A percentile compares a stretch with the other conserved stretches of the same genome.
Conservation (phyloP, 2,329 filamentous ascomycete genomes). For the Blastomyces silverae region DNA sequence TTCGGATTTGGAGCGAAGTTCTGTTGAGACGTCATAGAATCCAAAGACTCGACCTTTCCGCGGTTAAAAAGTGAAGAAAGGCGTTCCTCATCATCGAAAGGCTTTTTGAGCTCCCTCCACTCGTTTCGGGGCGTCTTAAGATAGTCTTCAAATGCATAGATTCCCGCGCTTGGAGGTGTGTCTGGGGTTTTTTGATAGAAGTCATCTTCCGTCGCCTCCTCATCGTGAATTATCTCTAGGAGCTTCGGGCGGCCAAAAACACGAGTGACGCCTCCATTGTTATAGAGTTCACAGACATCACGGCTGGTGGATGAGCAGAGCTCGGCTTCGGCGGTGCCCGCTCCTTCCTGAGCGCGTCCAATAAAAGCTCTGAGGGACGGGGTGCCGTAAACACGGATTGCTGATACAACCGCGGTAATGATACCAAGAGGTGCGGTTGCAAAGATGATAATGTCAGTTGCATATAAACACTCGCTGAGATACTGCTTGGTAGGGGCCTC, state of each 20-base stretch:
- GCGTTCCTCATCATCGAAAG: neutral
- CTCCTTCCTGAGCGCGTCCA: slow-evolving; percentile 25
- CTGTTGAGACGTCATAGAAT: neutral
- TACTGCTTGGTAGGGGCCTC: slow-evolving; percentile 28
- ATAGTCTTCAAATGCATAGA: slow-evolving; percentile 25
- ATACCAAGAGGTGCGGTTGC: slow-evolving; percentile 26
- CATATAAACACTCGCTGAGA: slow-evolving; percentile 24
- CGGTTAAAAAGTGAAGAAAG: neutral
- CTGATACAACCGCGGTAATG: slow-evolving; percentile 24
- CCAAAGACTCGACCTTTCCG: neutral
- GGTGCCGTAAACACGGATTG: slow-evolving; percentile 24
- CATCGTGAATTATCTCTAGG: slow-evolving; percentile 33
- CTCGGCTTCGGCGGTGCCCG: slow-evolving; percentile 24
- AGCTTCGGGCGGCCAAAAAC: slow-evolving; percentile 34
- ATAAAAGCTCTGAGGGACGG: slow-evolving; percentile 24
- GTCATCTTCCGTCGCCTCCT: slow-evolving; percentile 41
- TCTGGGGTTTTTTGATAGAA: slow-evolving; percentile 24
- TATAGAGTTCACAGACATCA: slow-evolving; percentile 38
- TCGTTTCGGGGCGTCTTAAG: slow-evolving; percentile 14
- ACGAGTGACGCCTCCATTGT: slow-evolving; percentile 36
- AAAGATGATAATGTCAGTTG: slow-evolving; percentile 24
- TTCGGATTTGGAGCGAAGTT: slow-evolving; percentile 23
- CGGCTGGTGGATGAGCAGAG: slow-evolving; percentile 26
- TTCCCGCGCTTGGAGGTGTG: slow-evolving; percentile 23
- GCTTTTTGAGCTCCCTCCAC: slow-evolving; percentile 1